Conservation (phyloP, 768 basidiomycete species). For the Pulveroboletus sp. region DNA sequence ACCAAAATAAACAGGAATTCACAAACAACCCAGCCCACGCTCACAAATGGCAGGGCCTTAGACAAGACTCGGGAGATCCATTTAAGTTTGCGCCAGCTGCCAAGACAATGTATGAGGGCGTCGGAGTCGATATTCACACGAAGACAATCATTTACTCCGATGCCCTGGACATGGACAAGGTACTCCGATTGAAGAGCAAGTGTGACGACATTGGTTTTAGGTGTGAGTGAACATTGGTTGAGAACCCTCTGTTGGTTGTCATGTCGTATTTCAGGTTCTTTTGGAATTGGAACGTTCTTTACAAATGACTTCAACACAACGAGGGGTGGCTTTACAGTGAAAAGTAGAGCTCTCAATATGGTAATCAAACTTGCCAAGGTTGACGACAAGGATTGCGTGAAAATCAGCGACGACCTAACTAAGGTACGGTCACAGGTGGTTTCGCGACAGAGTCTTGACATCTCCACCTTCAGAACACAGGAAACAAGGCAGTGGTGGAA, state of each 20-base stretch:
- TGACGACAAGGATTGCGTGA: slow-evolving; percentile 72
- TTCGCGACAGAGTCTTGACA: not conserved
- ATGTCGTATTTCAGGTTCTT: slow-evolving; percentile 51
- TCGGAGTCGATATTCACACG: slow-evolving; percentile 60
- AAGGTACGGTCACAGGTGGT: slow-evolving; percentile 46
- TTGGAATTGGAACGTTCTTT: slow-evolving; percentile 90
- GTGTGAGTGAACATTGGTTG: slow-evolving; percentile 33
- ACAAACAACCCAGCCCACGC: slow-evolving; percentile 52
- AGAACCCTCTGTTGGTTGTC: not conserved
- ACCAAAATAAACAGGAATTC: slow-evolving; percentile 47
- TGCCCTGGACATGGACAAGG: slow-evolving; percentile 65
- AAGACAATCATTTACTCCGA: slow-evolving; percentile 87
- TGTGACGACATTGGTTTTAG: slow-evolving; percentile 69
- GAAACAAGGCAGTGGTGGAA: slow-evolving; percentile 53
- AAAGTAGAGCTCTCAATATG: slow-evolving; percentile 85
- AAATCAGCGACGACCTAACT: slow-evolving; percentile 87
- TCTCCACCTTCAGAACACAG: slow-evolving; percentile 55
- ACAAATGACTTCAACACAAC: slow-evolving; percentile 77
- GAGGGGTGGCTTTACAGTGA: slow-evolving; percentile 44
- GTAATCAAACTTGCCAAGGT: slow-evolving; percentile 88
- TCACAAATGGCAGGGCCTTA: slow-evolving; percentile 70
- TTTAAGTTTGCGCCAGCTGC: slow-evolving; percentile 72
- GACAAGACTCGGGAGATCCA: slow-evolving; percentile 95
- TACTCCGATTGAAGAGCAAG: slow-evolving; percentile 62
- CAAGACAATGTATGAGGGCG: slow-evolving; percentile 61